A percentile compares a stretch with the other conserved stretches of the same genome.
Conservation (phyloP, 106 monocot species). For the Gastrodia elata region DNA sequence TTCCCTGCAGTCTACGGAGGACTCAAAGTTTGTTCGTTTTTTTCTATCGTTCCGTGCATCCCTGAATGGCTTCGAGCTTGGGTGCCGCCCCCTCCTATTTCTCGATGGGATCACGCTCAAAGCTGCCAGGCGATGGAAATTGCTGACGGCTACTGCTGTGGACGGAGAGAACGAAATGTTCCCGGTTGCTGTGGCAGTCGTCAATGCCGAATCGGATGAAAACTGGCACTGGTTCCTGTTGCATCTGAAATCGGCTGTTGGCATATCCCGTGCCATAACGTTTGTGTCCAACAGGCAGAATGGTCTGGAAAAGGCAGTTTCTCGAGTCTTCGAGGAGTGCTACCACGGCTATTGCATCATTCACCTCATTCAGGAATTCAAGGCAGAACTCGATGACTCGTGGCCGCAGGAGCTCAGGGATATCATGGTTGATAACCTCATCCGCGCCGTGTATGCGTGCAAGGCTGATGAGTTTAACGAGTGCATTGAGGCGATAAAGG, state of each 20-base stretch:
- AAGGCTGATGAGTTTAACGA: conserved; percentile 74
- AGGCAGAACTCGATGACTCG: conserved; percentile 54
- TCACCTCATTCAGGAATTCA: conserved; percentile 72
- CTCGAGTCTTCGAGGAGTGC: conserved; percentile 53
- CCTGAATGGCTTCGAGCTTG: conserved; percentile 77
- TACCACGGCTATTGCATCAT: conserved; percentile 47
- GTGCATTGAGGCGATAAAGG: conserved; percentile 56
- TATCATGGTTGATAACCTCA: conserved; percentile 37
- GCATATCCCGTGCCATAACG: conserved; percentile 38
- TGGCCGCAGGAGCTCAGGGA: conserved; percentile 49
- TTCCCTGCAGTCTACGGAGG: conserved; percentile 41
- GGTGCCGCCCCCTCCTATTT: conserved; percentile 74
- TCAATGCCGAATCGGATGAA: conserved; percentile 47
- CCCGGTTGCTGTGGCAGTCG: conserved; percentile 70
- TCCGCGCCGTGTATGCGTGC: conserved; percentile 47
- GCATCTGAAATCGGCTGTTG: conserved; percentile 60
- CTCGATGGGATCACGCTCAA: conserved; percentile 60
- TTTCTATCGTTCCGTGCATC: conserved; percentile 82
- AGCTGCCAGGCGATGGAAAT: conserved; percentile 57
- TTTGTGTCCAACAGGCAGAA: conserved; percentile 62
- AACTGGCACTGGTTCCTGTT: conserved; percentile 91
- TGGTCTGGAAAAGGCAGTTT: conserved; percentile 43
- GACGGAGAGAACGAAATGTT: conserved; percentile 79
- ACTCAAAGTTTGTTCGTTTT: conserved; percentile 46
- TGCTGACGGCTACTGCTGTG: conserved; percentile 61